Evolutionary conservation across 768 basidiomycete genomes (phyloP), one percentile per base, ranked within the genome.

Genomic region (Boletus reticulatus): DNA sequence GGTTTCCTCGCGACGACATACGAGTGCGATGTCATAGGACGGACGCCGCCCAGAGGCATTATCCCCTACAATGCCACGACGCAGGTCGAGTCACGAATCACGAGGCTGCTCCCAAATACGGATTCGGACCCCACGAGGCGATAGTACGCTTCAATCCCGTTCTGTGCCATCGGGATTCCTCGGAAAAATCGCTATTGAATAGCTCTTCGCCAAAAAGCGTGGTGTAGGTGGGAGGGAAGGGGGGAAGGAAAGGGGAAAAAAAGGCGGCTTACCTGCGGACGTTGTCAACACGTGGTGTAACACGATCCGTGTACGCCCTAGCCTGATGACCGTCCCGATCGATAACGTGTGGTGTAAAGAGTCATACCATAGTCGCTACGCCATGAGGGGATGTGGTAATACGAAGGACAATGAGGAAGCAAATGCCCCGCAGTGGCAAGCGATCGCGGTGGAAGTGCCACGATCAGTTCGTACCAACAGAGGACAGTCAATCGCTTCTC

Each of bases 381-480:
- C 39, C 47, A 60, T 20, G 37, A 55, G 38, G 39, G 29, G 29
- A 36, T 24, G 36, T 29, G 41, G 32, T 48, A 19, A 60, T 62
- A 38, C n/a, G 45, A 9, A 52, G 51, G 50, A 64, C 53, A 62
- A 65, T 53, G 59, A 24, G 41, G 62, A 63, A 63, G 63, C 50
- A 20, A 20, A 29, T 53, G 31, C 45, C 61, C 50, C 61, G 22
- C 55, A 48, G 14, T 24, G n/a, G 20, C 36, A 41, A 60, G 37
- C 27, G 49, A 62, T 58, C 42, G 45, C 29, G 38, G 37, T 45
- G 34, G 9, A 29, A 29, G 29, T 29, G 29, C 36, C 29, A 14
- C 42, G 59, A 60, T 60, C 52, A 56, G 38, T 36, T 37, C 47
- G 6, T 27, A 9, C 45, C 44, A 22, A 38, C 55, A 48, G 41